Evolutionary conservation across 1,284 basidiomycete species (phyloP).

Genomic region (Flammula alnicola): DNA sequence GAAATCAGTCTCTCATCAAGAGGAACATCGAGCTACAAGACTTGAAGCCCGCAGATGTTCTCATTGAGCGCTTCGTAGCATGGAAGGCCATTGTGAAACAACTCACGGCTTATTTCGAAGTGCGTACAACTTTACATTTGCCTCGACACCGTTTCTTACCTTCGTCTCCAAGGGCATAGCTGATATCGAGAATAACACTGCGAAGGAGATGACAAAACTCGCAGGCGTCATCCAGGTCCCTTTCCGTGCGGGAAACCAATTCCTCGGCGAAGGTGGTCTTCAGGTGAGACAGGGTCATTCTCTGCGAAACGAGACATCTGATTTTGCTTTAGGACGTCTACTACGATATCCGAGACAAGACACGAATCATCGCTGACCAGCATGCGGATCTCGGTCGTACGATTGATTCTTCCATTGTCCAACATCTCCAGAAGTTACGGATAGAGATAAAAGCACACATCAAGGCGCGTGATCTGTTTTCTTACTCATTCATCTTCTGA

Average conservation of each 20-base stretch:
- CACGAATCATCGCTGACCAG: constrained; percentile 92
- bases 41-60: constrained; percentile 92
- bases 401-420: constrained; percentile 96
- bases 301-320: constrained; percentile 1
- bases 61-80: constrained; percentile 93
- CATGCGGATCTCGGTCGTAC: constrained; percentile 97
- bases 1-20: constrained; percentile 86
- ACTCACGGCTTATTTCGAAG: constrained; percentile 86
- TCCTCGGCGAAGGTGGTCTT: constrained; percentile 90
- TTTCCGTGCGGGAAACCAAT: constrained; percentile 94
- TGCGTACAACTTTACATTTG: constrained; percentile 23
- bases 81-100: constrained; percentile 98
- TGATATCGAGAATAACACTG: constrained; percentile 95
- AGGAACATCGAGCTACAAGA: constrained; percentile 90
- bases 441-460: constrained; percentile 98
- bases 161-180: constrained; percentile 72
- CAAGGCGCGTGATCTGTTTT: constrained; percentile 59
- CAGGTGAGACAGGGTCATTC: constrained; percentile 57
- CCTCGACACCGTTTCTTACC: not conserved
- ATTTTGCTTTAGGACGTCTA: constrained; percentile 76
- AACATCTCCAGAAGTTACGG: constrained; percentile 94
- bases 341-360: constrained; percentile 94
- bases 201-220: constrained; percentile 93
- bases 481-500: not conserved
- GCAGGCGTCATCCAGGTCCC: constrained; percentile 98